Conservation (phyloP, 2,329 filamentous ascomycete genomes). For the Alternaria longipes region DNA sequence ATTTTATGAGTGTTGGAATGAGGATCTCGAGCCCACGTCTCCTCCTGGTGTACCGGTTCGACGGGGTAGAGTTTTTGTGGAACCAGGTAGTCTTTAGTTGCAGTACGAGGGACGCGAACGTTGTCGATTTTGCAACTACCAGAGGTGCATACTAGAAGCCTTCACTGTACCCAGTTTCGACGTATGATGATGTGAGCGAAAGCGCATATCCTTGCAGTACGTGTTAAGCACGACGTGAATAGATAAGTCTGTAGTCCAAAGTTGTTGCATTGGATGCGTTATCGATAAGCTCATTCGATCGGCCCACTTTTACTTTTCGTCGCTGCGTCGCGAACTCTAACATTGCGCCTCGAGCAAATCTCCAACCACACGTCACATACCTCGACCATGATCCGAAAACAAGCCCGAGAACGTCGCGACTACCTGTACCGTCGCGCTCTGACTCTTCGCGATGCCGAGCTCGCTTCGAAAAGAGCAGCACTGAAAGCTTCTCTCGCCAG, state of each 20-base stretch:
- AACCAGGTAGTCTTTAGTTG: background rate
- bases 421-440: constrained; percentile 85
- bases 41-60: background rate
- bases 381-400: constrained; percentile 52
- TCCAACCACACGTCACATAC: background rate
- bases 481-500: constrained; percentile 86
- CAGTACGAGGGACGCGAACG: background rate
- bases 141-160: background rate
- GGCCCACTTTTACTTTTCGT: constrained; percentile 17
- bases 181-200: background rate
- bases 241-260: background rate
- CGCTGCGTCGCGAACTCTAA: constrained; percentile 10
- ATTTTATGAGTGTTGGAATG: constrained; percentile 17
- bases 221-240: background rate
- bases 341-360: background rate
- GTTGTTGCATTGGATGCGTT: constrained; percentile 4
- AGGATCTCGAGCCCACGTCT: background rate
- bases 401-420: constrained; percentile 81
- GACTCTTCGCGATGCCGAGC: constrained; percentile 81
- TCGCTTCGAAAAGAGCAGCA: constrained; percentile 88
- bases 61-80: background rate
- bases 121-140: background rate
- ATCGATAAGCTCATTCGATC: constrained; percentile 17
- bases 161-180: background rate
- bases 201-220: background rate